These are phyloP conservation scores for Aspergillus transmontanensis DNA, from an alignment of 2,329 filamentous ascomycete genomes.

Conservation along the genomic window DNA sequence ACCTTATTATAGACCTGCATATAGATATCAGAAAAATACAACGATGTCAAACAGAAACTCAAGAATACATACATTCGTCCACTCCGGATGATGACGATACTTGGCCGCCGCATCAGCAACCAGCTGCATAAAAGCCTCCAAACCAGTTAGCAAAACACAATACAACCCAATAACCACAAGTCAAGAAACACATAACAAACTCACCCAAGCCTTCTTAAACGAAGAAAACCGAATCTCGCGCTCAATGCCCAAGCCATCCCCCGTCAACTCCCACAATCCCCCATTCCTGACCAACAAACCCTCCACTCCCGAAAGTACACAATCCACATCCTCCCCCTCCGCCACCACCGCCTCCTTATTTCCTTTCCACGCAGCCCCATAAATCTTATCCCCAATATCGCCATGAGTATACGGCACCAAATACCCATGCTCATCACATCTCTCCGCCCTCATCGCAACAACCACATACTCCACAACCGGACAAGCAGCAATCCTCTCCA, in stretches of 20 bases:
- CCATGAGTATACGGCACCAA: neutral
- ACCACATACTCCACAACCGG: neutral
- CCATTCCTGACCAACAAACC: neutral
- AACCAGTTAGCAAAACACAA: neutral
- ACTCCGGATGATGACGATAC: neutral
- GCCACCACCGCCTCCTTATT: neutral
- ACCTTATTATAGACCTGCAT: neutral
- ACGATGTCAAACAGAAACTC: neutral
- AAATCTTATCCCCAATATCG: neutral
- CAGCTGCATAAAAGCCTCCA: neutral
- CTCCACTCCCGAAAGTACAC: neutral
- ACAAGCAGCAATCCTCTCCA: neutral
- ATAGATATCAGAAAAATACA: neutral
- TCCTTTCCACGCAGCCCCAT: neutral
- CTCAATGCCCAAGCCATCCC: neutral
- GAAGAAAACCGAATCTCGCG: neutral
- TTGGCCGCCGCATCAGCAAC: neutral
- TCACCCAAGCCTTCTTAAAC: neutral
- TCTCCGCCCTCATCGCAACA: neutral
- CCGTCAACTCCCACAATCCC: neutral
- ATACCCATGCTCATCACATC: neutral
- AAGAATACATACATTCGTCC: neutral
- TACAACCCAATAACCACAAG: neutral
- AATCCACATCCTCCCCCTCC: neutral
- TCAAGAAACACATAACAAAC: neutral